Evolutionary conservation across 495 filamentous ascomycete genomes (phyloP), one percentile per base, ranked within the genome.

Genomic region (Emericellopsis terricola): DNA sequence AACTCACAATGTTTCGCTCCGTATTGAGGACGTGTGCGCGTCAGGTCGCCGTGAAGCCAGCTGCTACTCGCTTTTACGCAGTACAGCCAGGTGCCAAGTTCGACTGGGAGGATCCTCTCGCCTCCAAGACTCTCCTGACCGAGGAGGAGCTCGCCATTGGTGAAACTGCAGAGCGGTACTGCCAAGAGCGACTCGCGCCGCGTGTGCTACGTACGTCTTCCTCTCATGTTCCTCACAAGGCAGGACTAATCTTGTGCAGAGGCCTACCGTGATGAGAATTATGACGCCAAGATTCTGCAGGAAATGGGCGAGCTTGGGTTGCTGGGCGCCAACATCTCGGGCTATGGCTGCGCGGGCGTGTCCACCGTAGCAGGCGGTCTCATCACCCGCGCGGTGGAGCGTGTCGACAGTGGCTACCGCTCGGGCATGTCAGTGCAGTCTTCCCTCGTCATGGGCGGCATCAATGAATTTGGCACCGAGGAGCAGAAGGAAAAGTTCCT

Each of bases 261-360:
- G 59, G 91, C 89, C 41, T 94, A 94, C 58, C 72, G 89, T 43
- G 78, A 87, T 39, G 89, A 97, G 55, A 49, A 92, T 49, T 97
- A 87, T 55, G 89, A 97, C 54, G 68, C 68, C 36, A 69, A 73
- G 38, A 94, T 97, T 31, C 68, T 96, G 15, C 67, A 71, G 47
- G 89, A 97, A 57, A 97, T 97, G 89, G 89, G 89, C 38, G 84
- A 92, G 45, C 59, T 97, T 11, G 89, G 89, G 21, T 68, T 97
- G 0, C 63, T 97, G 8, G 89, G 89, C 19, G 78, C 89, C 30
- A 92, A 78, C 20, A 89, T 97, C 40, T 52, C 91, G 31, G 89
- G 89, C 26, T 93, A 94, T 41, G 89, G 69, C 4, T 97, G 89
- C 48, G 87, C 91, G n/a, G 89, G 91, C 29, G 81, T 80, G 4